Conservation (phyloP, 2,329 filamentous ascomycete genomes). For the Cyclaneusma minus region DNA sequence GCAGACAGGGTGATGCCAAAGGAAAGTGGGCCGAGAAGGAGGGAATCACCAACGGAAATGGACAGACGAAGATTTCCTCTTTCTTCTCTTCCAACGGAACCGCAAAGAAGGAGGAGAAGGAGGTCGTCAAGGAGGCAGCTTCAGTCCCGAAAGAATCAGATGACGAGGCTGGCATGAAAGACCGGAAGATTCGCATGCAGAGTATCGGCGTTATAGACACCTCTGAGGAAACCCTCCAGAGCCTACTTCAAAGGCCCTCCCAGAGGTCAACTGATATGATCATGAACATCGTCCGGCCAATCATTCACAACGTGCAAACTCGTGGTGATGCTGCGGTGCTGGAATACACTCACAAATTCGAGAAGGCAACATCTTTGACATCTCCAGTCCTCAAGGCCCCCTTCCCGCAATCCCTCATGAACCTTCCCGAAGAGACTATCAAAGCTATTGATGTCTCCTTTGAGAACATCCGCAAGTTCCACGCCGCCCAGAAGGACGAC, state of each 20-base stretch:
- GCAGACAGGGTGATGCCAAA: conserved; percentile 87
- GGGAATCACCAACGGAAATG: conserved; percentile 35
- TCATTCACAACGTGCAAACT: conserved; percentile 72
- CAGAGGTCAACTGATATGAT: conserved; percentile 93
- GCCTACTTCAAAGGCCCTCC: conserved; percentile 73
- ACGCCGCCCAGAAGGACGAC: conserved; percentile 76
- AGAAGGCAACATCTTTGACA: conserved; percentile 81
- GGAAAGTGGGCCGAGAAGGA: conserved; percentile 80
- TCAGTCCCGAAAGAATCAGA: conserved; percentile 34
- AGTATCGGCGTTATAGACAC: conserved; percentile 56
- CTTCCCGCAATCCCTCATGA: conserved; percentile 75
- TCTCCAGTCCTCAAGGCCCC: conserved; percentile 83
- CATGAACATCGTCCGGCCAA: conserved; percentile 77
- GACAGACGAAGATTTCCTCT: conserved; percentile 18
- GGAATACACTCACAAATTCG: conserved; percentile 93
- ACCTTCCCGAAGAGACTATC: conserved; percentile 67
- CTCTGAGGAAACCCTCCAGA: conserved; percentile 47
- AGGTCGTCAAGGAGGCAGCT: conserved; percentile 27
- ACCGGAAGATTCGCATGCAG: conserved; percentile 65
- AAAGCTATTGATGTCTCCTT: conserved; percentile 88
- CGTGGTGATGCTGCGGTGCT: conserved; percentile 80
- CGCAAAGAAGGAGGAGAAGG: conserved; percentile 16
- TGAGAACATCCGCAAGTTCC: conserved; percentile 89
- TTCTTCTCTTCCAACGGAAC: conserved; percentile 8
- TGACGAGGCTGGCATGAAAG: conserved; percentile 30